Percentiles rank a stretch among this genome's conserved stretches.
Conservation (phyloP, 306 rosid genomes). For the Mimosa pudica region DNA sequence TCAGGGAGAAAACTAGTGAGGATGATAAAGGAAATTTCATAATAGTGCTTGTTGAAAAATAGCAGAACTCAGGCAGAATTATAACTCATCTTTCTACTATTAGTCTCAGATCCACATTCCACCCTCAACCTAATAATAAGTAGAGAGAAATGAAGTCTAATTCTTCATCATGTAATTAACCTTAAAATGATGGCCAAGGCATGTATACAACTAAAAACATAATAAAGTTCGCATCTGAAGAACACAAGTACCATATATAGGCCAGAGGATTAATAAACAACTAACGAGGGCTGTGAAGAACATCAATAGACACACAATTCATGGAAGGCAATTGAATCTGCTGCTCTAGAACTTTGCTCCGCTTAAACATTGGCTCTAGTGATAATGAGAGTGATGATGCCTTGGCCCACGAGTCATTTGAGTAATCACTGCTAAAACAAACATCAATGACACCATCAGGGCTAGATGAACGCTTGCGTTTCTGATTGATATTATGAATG, state of each 20-base stretch:
- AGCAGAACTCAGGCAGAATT: conserved; percentile 24
- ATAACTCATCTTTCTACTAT: conserved; percentile 29
- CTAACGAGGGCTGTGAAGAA: conserved; percentile 57
- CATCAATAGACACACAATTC: conserved; percentile 50
- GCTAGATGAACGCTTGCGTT: conserved; percentile 56
- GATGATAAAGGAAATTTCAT: conserved; percentile 18
- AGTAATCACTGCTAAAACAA: conserved; percentile 62
- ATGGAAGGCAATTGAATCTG: conserved; percentile 58
- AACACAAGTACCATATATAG: conserved; percentile 36
- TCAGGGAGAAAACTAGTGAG: not conserved
- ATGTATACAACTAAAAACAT: conserved; percentile 33
- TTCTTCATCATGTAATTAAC: conserved; percentile 37
- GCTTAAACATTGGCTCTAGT: conserved; percentile 53
- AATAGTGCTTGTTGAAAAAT: conserved; percentile 7
- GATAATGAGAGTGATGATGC: conserved; percentile 45
- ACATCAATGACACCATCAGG: conserved; percentile 65
- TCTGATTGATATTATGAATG: conserved; percentile 37
- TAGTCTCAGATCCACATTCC: conserved; percentile 30
- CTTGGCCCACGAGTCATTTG: conserved; percentile 65
- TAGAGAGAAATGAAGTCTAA: conserved; percentile 21
- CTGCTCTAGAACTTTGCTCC: conserved; percentile 65
- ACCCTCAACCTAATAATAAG: conserved; percentile 8
- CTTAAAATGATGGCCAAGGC: conserved; percentile 38
- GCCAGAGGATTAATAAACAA: conserved; percentile 40
- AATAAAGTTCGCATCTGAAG: conserved; percentile 40